Evolutionary conservation across 2,329 filamentous ascomycete genomes (phyloP), one percentile per base, ranked within the genome.

Genomic region (Trichothecium roseum): DNA sequence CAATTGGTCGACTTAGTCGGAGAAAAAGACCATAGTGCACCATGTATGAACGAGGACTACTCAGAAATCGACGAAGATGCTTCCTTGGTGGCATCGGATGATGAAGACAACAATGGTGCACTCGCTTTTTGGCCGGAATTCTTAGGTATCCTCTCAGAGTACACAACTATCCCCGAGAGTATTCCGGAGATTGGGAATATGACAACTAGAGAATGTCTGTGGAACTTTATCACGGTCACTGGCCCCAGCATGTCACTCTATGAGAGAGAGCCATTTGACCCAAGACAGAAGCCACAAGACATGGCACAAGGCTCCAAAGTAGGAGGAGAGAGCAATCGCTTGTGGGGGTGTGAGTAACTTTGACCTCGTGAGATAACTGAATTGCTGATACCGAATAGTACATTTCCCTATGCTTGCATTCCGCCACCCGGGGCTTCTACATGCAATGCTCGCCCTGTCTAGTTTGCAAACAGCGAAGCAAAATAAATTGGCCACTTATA

Each of bases 391-490:
- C 8, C 18, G 15, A 22, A 15, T 29, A 78, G 74, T 94, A 48
- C 88, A 79, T 0, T 76, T 96, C 45, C 88, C 89, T 1, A 73
- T 88, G 41, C 74, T 89, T 43, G 82, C 91, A 0, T 70, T 96
- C 34, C 79, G 81, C 38, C 77, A 95, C 46, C 84, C 86, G n/a
- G 85, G 82, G 0, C 68, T 96, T 1, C 69, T 96, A 15, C 89
- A 96, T 51, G 84, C 88, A 8, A 93, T 96, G 57, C 73, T 96
- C 26, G 89, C 89, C 1, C 57, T 95, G 26, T 81, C 82, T 17
- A 89, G 84, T 54, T 61, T 95, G 29, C 89, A 96, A 49, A 88
- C 95, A 48, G 82, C 89, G 18, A 84, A 83, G 46, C 66, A 94
- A 4, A 82, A 24, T 24, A 24, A 24, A 6, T 6, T 93, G 51